A percentile compares a stretch with the other conserved stretches of the same genome.
These are phyloP conservation scores for Trypanosoma cruzi DNA, from an alignment of 208 protist genomes.

Conservation along the genomic window DNA sequence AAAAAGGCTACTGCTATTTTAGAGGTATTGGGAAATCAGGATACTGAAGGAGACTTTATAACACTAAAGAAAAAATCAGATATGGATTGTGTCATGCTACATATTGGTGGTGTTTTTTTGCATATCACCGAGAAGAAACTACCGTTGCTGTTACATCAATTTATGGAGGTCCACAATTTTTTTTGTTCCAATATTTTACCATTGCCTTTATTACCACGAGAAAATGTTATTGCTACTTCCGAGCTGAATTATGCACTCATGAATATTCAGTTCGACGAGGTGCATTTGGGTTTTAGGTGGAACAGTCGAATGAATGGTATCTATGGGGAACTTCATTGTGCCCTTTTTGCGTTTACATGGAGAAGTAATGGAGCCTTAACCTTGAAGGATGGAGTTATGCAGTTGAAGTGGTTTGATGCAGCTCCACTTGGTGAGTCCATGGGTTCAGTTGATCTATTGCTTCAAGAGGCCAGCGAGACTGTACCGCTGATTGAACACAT, in stretches of 20 bases:
- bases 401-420: constrained; percentile 15
- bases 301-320: constrained; percentile 11
- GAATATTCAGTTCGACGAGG: neutral
- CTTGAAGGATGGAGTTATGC: constrained; percentile 10
- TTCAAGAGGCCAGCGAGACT: constrained; percentile 1
- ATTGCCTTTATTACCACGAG: constrained; percentile 1
- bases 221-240: neutral
- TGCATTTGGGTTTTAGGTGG: constrained; percentile 21
- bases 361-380: constrained; percentile 11
- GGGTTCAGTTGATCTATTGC: constrained; percentile 5
- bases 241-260: neutral
- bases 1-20: constrained; percentile 6
- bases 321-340: constrained; percentile 3
- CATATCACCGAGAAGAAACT: constrained; percentile 14
- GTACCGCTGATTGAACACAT: constrained; percentile 16
- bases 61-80: constrained; percentile 10
- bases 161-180: neutral
- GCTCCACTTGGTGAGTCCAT: neutral
- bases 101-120: constrained; percentile 17
- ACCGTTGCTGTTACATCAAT: constrained; percentile 5
- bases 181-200: constrained; percentile 1
- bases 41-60: constrained; percentile 1
- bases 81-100: neutral
- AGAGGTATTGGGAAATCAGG: constrained; percentile 8
- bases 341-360: constrained; percentile 4